Base-by-base conservation (phyloP, 2,329 filamentous ascomycete species). In the Neurospora crassa region DNA sequence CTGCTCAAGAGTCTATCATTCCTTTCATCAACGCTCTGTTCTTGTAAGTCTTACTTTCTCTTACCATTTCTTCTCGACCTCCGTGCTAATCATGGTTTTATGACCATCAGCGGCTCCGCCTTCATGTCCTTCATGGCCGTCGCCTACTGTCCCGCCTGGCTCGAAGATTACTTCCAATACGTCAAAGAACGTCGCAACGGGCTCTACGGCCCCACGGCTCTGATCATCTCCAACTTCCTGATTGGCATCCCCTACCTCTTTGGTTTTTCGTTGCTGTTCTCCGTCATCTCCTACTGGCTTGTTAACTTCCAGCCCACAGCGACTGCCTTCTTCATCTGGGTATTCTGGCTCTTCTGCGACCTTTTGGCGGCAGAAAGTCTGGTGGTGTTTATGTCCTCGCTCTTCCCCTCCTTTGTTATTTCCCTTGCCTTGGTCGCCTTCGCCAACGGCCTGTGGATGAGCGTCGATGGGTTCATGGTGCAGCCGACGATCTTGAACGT, bases 391-490 rank as follows among this genome's bases (percentile, higher is more conserved):
- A 83, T 96, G 29, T 88, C 90, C 0, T 88, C 87, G 1, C 79
- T 96, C 1, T 89, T 94, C 74, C 92, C 92, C 0, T 91, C 90
- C 73, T 96, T 96, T 74, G 93, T 96, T 68, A 87, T 95, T 67
- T 85, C 92, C 0, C 87, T 96, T 0, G 93, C 93, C 0, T 83
- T 93, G 1, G 91, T 92, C 0, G 93, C 93, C 0, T 96, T 96
- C 77, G 91, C 92, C 29, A 97, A 97, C 80, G 93, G 93, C 0
- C 83, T 97, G 7, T 97, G 93, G 93, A 96, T 96, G 93, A 90
- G 87, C 69, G 92, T 95, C 1, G 89, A 90, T 69, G 93, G 93
- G 0, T 96, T 96, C 82, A 86, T 96, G 79, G 92, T 96, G 1
- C 86, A 88, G 3, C 88, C 90, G 3, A 87, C 83, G 1, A 87